Evolutionary conservation across 257 asterid species (phyloP), one percentile per base, ranked within the genome.

Genomic region (Rauvolfia tetraphylla): DNA sequence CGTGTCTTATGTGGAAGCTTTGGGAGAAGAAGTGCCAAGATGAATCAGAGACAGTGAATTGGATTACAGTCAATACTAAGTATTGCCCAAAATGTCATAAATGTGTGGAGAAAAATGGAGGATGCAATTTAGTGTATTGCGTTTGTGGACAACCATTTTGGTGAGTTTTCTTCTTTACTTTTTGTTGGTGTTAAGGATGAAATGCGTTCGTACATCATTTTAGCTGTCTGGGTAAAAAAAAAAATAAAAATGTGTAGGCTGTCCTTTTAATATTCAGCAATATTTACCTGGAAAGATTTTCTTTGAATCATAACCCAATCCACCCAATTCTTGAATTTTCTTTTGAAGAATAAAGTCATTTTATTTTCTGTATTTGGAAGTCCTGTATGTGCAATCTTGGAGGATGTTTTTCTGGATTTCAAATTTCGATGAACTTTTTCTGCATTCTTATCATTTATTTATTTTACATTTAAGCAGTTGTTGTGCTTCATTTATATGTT

Each of bases 131-230:
- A 11, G 90, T 90, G 9, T 14, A 0, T 2, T 90, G 90, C 39
- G 13, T 84, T 5, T 90, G 92, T 74, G 87, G 87, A 68, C 95
- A 90, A 76, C 62, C 86, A 48, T 90, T 90, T 80, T 90, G 95
- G 95, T 90, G 48, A 74, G 86, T 22, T 22, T 78, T 76, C 13
- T 31, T 67, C 22, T 56, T 48, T 31, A 65, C 7, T 17, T 17
- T 42, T 42, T 29, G 75, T 77, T 0, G 1, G 17, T 20, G 71
- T 36, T 58, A 53, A 63, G 51, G 46, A 3, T 33, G 71, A 46
- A 42, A 61, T 13, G 42, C 22, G 31, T 22, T 67, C 13, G 11
- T 23, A 38, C 7, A 23, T 20, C 18, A 20, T 38, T 66, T 34
- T 65, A 34, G 33, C 71, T 36, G 3, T 29, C 29, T 12, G 7